Evolutionary conservation across 2,329 filamentous ascomycete genomes (phyloP).

Genomic region (Colletotrichum nymphaeae): DNA sequence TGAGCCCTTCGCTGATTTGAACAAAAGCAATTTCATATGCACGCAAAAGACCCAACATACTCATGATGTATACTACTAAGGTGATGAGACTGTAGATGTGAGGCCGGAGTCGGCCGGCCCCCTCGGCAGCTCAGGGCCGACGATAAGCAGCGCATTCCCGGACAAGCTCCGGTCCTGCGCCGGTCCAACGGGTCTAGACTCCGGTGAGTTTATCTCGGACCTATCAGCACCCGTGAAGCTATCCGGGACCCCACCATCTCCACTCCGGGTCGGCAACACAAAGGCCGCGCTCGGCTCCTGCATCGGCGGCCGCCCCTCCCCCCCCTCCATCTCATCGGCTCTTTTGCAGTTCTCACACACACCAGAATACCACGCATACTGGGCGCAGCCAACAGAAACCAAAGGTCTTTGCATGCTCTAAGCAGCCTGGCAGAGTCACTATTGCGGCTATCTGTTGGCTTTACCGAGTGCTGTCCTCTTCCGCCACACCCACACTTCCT

Average conservation of each 20-base stretch:
- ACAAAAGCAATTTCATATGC: no score
- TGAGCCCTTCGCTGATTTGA: no score
- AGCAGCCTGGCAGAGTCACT: not conserved
- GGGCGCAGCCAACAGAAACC: slow-evolving; percentile 4
- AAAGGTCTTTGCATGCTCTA: not conserved
- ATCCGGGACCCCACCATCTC: slow-evolving; percentile 4
- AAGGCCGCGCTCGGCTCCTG: slow-evolving; percentile 32
- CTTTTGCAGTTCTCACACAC: not conserved
- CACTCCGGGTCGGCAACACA: slow-evolving; percentile 21
- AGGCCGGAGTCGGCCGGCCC: slow-evolving; percentile 21
- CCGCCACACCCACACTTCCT: not conserved
- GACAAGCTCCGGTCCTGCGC: slow-evolving; percentile 19
- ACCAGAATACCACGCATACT: not conserved
- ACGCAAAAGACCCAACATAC: no score
- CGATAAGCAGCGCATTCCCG: slow-evolving; percentile 17
- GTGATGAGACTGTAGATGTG: no score
- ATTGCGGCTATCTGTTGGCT: not conserved
- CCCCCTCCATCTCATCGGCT: not conserved
- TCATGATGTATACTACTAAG: no score
- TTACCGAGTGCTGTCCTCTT: not conserved
- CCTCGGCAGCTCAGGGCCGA: slow-evolving; percentile 4
- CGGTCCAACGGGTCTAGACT: slow-evolving; percentile 12
- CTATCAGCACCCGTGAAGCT: not conserved
- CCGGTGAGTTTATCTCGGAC: slow-evolving; percentile 19
- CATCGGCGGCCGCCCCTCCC: not conserved